Evolutionary conservation across 129 eudicot species (phyloP), one percentile per base, ranked within the genome.

Genomic region (Saposhnikovia divaricata): DNA sequence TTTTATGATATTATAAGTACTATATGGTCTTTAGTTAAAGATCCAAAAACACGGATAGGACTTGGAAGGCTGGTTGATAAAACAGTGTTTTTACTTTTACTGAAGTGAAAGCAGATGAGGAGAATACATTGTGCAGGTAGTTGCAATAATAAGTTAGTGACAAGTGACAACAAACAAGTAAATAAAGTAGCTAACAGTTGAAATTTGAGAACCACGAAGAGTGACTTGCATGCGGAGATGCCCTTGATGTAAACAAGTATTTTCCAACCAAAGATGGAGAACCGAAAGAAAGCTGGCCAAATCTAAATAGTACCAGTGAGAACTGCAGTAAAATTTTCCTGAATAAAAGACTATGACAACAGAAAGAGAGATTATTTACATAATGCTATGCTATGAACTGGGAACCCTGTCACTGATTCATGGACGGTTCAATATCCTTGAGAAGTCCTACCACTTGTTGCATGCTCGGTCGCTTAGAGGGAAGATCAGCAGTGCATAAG

Each of bases 371-470:
- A 61, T 28, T 23, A 76, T 27, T 27, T 13, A 43, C 16, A 40
- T 4, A 21, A 57, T 40, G 55, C 48, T 66, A 69, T 12, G 70
- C 50, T 53, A 40, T 46, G 72, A 77, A 76, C 14, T 78, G 82
- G 74, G 11, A 55, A 55, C 51, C 45, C 72, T 61, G 40, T 86
- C 85, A 79, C 61, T 82, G 38, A 39, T 76, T 78, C 34, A 81
- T 38, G 76, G 57, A 77, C 23, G 91, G 93, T 85, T 87, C 96
- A 40, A 92, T 86, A 79, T 93, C 98, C 90, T 93, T 93, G 15
- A 93, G 87, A 61, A 93, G 87, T 74, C 98, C 98, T 59, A 93
- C 92, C 7, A 90, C 89, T 87, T 93, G 98, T 31, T 93, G 98
- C 98, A 90, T 93, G 77, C 93, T 93, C 16, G 98, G 98, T 46